Evolutionary conservation across 139 green algal genomes (phyloP), one percentile per base, ranked within the genome.

Genomic region (Pedinophyceae sp.): DNA sequence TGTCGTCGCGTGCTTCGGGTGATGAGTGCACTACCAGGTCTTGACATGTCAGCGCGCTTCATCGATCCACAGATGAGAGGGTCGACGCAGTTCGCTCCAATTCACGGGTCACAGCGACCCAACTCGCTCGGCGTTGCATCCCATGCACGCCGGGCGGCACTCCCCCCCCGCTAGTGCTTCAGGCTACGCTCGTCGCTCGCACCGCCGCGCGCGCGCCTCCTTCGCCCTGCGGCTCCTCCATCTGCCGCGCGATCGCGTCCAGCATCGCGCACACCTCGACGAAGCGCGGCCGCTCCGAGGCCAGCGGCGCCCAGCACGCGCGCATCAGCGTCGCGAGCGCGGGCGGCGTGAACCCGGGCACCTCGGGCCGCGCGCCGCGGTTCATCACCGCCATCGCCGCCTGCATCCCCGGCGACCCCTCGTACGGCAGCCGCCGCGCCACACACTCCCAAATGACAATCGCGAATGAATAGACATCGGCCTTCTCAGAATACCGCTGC

Each of bases 401-500:
- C 61, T 84, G 76, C 55, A 78, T 60, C 3, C 47, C 47, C 27
- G 23, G 30, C 43, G 60, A 52, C 7, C 62, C 69, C 38, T 67
- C 59, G 50, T 76, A 85, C 0, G 76, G 76, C 50, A 85, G 48
- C 59, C 30, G 20, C 3, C 69, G 45, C 0, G 73, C 61, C 15
- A 66, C 47, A 58, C 71, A 82, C 56, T 86, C 78, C 71, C 71
- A 87, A 62, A 81, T 59, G 27, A 86, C 77, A 7, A 82, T 64
- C 45, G 53, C 68, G 52, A 71, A 73, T 48, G 52, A 55, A 68
- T 79, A 84, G 23, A 85, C 72, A 59, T 84, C 78, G 0, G 78
- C 78, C 65, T 78, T 79, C 23, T 76, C 59, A 34, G 54, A 67
- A 67, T 84, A 87, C 3, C 59, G 54, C 54, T 83, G 73, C 60